phyloP scores from a whole-genome alignment of 2,329 filamentous ascomycete genomes.

The Talaromyces piceae region DNA sequence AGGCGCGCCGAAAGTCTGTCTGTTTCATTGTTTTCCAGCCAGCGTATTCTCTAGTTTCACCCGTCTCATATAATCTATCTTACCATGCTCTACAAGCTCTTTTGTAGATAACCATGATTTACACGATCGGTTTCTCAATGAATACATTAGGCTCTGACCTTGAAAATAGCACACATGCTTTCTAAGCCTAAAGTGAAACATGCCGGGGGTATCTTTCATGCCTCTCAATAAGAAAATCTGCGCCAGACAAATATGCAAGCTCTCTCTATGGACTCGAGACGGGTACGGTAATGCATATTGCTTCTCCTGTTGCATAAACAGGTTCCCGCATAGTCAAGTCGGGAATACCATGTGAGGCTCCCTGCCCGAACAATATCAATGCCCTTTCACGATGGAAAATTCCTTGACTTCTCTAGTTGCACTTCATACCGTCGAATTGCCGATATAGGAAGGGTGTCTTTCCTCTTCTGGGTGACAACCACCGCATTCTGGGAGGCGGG shows the following conservation, averaged over 20 bases:
- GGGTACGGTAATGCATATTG: not conserved
- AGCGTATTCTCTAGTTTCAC: no score
- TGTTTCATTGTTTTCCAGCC: no score
- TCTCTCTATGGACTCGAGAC: not conserved
- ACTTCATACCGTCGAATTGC: constrained; percentile 14
- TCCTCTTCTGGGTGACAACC: constrained; percentile 7
- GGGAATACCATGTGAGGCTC: not conserved
- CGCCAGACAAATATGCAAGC: not conserved
- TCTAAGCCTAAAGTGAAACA: not conserved
- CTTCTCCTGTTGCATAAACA: constrained; percentile 8
- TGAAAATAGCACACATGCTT: not conserved
- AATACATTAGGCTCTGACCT: not conserved
- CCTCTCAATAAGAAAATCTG: not conserved
- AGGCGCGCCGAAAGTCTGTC: no score
- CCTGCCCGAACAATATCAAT: not conserved
- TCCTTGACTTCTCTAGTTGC: constrained; percentile 10
- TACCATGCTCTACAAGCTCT: not conserved
- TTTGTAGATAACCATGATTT: not conserved
- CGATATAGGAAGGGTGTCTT: constrained; percentile 9
- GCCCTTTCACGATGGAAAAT: constrained; percentile 3
- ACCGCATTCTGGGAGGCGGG: constrained; percentile 5
- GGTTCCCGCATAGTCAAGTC: not conserved
- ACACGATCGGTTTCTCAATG: not conserved
- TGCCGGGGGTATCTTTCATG: not conserved
- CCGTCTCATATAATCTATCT: no score